Conservation (phyloP, 2,329 filamentous ascomycete genomes). For the Pestalotiopsis sp. region DNA sequence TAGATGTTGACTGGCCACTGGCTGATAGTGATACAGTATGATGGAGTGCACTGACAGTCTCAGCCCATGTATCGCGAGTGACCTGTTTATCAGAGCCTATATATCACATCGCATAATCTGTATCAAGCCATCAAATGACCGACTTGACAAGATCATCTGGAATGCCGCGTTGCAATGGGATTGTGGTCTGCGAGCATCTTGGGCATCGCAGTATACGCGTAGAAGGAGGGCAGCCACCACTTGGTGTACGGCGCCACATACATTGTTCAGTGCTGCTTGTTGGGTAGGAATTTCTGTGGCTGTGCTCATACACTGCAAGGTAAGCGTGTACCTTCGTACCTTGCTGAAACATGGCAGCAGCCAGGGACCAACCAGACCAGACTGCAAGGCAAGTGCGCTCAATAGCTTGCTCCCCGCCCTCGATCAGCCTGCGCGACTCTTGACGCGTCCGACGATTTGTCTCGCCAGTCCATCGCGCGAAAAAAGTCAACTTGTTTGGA, state of each 20-base stretch:
- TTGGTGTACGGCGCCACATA: neutral
- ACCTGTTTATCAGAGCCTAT: too few relatives aligned
- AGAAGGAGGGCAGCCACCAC: neutral
- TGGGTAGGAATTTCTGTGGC: neutral
- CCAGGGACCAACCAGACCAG: neutral
- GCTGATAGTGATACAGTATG: too few relatives aligned
- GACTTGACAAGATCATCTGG: too few relatives aligned
- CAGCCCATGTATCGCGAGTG: too few relatives aligned
- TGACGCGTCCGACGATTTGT: slow-evolving; percentile 7
- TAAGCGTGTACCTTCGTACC: neutral
- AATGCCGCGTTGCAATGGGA: too few relatives aligned
- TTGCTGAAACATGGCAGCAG: neutral
- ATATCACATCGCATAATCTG: too few relatives aligned
- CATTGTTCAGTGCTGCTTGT: too few relatives aligned
- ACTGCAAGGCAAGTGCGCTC: neutral
- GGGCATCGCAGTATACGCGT: too few relatives aligned
- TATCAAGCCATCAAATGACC: too few relatives aligned
- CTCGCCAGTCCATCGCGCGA: neutral
- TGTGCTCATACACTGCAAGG: neutral
- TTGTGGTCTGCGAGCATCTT: too few relatives aligned
- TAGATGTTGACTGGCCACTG: too few relatives aligned
- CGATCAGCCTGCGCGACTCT: neutral
- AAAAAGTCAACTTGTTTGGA: neutral
- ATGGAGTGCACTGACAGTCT: too few relatives aligned
- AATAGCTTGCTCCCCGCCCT: neutral